Percentiles rank a stretch among this genome's conserved stretches.
Evolutionary conservation across 768 basidiomycete genomes (phyloP).

Genomic region (Russula compacta): DNA sequence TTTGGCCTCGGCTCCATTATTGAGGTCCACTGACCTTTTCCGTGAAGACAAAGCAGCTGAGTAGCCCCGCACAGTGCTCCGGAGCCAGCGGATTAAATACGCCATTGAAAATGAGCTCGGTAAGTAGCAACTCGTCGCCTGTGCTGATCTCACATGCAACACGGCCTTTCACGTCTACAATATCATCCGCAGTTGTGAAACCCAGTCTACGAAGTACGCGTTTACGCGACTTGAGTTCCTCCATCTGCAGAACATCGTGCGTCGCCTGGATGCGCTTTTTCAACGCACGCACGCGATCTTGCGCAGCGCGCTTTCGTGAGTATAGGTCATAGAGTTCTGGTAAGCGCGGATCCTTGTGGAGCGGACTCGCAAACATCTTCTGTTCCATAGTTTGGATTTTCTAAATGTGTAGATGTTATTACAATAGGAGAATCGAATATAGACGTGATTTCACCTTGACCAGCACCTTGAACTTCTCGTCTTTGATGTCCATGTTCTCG

Average conservation of each 20-base stretch:
- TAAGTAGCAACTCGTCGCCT: conserved; percentile 91
- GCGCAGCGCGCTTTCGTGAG: conserved; percentile 61
- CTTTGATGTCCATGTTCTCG: conserved; percentile 91
- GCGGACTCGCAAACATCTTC: conserved; percentile 68
- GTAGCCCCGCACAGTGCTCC: conserved; percentile 86
- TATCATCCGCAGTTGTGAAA: conserved; percentile 82
- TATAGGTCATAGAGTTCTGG: conserved; percentile 77
- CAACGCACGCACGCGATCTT: conserved; percentile 60
- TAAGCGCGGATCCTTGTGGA: conserved; percentile 71
- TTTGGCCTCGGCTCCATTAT: background rate
- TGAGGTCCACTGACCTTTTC: conserved; percentile 63
- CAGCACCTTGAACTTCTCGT: conserved; percentile 83
- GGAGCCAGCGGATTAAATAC: conserved; percentile 85
- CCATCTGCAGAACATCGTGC: conserved; percentile 87
- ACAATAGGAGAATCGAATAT: background rate
- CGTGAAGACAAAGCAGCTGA: conserved; percentile 95
- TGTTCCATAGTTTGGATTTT: conserved; percentile 90
- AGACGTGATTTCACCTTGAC: conserved; percentile 50
- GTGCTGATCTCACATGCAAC: conserved; percentile 98
- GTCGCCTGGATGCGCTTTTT: conserved; percentile 86
- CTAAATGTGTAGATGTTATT: conserved; percentile 30
- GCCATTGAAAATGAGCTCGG: conserved; percentile 96
- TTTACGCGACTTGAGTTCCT: conserved; percentile 93
- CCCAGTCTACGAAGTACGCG: conserved; percentile 87
- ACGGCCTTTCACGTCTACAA: conserved; percentile 95